Percentiles rank a stretch among this genome's conserved stretches.
Evolutionary conservation across 805 yeast species (phyloP).

Genomic region (Suhomyces prunicola): DNA sequence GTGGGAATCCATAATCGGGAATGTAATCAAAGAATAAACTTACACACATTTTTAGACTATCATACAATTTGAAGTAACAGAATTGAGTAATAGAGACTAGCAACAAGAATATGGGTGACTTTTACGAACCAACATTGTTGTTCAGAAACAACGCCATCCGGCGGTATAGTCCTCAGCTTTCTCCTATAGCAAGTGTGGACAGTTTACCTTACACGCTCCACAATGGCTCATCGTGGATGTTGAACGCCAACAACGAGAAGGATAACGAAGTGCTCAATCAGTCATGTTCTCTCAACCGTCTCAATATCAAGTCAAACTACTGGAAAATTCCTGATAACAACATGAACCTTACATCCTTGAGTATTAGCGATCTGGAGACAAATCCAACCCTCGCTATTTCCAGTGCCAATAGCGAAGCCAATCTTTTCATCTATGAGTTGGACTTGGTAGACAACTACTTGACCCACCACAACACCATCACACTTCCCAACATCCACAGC

Average conservation of each 20-base stretch:
- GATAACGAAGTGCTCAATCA: constrained; percentile 39
- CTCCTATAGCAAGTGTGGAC: constrained; percentile 22
- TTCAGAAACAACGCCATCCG: constrained; percentile 42
- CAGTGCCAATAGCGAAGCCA: constrained; percentile 43
- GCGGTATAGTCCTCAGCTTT: constrained; percentile 15
- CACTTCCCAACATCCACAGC: constrained; percentile 53
- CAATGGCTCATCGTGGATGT: constrained; percentile 26
- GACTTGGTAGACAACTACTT: constrained; percentile 38
- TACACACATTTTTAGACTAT: background rate
- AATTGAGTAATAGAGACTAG: background rate
- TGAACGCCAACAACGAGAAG: constrained; percentile 21
- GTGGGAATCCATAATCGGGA: background rate
- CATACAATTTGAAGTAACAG: background rate
- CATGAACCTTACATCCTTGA: constrained; percentile 45
- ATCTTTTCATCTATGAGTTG: constrained; percentile 51
- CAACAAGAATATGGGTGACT: constrained; percentile 20
- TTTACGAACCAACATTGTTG: constrained; percentile 41
- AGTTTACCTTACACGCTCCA: constrained; percentile 4
- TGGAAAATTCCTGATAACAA: constrained; percentile 45
- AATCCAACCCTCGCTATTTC: constrained; percentile 51
- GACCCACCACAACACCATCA: constrained; percentile 57
- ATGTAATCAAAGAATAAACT: background rate
- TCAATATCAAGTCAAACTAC: constrained; percentile 42
- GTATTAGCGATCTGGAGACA: constrained; percentile 15
- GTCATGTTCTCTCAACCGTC: constrained; percentile 38